Conservation (phyloP, 441 rosid genomes). For the Dalechampia spathulata region DNA sequence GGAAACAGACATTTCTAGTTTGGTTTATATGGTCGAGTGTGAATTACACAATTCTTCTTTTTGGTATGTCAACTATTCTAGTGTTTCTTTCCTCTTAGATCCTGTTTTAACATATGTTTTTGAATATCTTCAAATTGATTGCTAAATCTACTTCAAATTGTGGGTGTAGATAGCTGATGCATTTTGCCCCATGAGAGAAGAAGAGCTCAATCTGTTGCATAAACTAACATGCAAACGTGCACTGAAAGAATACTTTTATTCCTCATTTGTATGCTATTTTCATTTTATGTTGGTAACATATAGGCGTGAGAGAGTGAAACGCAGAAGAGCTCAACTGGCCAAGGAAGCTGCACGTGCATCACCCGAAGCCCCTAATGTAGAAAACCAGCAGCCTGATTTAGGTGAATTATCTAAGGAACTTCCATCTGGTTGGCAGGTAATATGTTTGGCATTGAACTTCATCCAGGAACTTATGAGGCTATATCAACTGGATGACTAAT, state of each 20-base stretch:
- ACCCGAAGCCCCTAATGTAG: slow-evolving; percentile 18
- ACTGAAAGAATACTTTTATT: not conserved
- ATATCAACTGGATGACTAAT: too few relatives aligned
- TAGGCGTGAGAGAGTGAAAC: slow-evolving; percentile 94
- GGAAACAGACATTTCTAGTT: too few relatives aligned
- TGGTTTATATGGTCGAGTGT: too few relatives aligned
- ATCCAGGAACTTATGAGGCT: too few relatives aligned
- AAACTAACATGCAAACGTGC: not conserved
- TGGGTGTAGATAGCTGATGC: too few relatives aligned
- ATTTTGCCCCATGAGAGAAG: too few relatives aligned
- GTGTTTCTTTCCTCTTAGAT: not conserved
- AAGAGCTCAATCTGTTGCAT: too few relatives aligned
- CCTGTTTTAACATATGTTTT: too few relatives aligned
- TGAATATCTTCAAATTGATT: too few relatives aligned
- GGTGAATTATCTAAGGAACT: slow-evolving; percentile 39
- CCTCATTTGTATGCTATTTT: not conserved
- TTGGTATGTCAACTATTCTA: too few relatives aligned
- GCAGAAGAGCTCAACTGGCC: slow-evolving; percentile 58
- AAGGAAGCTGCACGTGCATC: slow-evolving; percentile 27
- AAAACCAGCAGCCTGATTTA: slow-evolving; percentile 37
- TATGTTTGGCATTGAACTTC: not conserved
- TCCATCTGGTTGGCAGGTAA: slow-evolving; percentile 70
- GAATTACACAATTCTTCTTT: too few relatives aligned
- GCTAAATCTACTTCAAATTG: too few relatives aligned
- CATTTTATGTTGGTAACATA: not conserved